Evolutionary conservation across 2,329 filamentous ascomycete genomes (phyloP).

Genomic region (Neospermospora avenae): DNA sequence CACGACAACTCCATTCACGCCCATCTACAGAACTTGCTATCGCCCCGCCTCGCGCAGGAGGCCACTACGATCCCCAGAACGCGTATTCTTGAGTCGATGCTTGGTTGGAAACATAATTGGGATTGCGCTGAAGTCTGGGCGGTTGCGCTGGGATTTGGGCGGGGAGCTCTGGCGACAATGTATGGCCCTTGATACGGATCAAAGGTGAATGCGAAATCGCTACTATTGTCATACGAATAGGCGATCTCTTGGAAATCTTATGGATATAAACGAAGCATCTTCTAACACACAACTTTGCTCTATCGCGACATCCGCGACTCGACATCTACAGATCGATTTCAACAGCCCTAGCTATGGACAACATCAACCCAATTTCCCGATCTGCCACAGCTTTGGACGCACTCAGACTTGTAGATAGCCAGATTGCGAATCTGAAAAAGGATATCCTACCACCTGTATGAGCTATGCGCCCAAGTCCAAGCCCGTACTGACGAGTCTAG

Average conservation of each 20-base stretch:
- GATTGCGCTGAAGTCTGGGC: constrained; percentile 5
- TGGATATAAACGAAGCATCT: background rate
- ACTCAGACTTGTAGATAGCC: constrained; percentile 23
- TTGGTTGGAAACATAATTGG: background rate
- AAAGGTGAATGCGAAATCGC: background rate
- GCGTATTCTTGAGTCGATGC: constrained; percentile 1
- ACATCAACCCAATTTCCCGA: constrained; percentile 3
- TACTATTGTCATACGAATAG: background rate
- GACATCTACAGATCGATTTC: background rate
- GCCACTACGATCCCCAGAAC: background rate
- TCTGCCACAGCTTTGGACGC: constrained; percentile 10
- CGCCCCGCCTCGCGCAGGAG: background rate
- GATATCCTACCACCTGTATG: constrained; percentile 28
- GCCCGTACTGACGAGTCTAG: constrained; percentile 21
- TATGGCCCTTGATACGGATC: constrained; percentile 10
- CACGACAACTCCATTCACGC: background rate
- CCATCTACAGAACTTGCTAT: background rate
- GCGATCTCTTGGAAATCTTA: background rate
- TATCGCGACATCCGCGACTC: background rate
- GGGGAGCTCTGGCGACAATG: constrained; percentile 12
- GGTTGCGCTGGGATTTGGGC: constrained; percentile 8
- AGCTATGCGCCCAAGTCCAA: background rate
- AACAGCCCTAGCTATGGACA: constrained; percentile 6
- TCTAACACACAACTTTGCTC: background rate
- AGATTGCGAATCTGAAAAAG: constrained; percentile 26